Base-by-base conservation (phyloP, 2,329 filamentous ascomycete species). In the Berkeleyomyces rouxiae region DNA sequence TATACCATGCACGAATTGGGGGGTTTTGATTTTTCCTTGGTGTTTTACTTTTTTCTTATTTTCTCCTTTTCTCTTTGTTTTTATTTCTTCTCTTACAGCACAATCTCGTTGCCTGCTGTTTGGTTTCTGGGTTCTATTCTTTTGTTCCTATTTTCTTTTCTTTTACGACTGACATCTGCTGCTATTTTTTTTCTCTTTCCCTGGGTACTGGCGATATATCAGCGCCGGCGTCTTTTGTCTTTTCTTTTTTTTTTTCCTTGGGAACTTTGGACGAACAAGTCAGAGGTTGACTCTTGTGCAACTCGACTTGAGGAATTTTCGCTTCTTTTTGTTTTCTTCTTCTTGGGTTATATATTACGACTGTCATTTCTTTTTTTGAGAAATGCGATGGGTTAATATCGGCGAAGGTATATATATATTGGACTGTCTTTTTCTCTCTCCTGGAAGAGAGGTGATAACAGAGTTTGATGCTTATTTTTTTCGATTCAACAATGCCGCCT, bases 11-110 rank as follows among this genome's bases (percentile, higher is more conserved):
- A 51, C 58, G 23, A 61, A 31, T 37, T 55, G 59, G 47, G 46
- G 47, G 46, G 4, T 53, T 53, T 61, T 39, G 43, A 39, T 11
- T 61, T 47, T 49, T 36, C 16, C n/a, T 61, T 46, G 23, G 23
- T 23, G 23, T 23, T 16, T 68, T 67, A 66, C 66, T 63, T 46
- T 37, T 64, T 39, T 62, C 64, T 65, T 65, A 7, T 33, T 59
- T 11, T 43, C 64, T 59, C 33, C 60, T 49, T 36, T 9, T 49
- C 44, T 44, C 6, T 62, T 65, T 60, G 59, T 36, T 55, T 61
- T 42, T 40, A 62, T 51, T 61, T 42, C 60, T 63, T 57, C 58
- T 53, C 59, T 62, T 49, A 36, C 49, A 31, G 36, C 53, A 23
- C 23, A 23, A 23, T 23, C 23, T 23, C 23, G 23, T 23, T 23